phyloP scores from a whole-genome alignment of 2,329 filamentous ascomycete species.

The Nannizziopsis arthrosporioides region DNA sequence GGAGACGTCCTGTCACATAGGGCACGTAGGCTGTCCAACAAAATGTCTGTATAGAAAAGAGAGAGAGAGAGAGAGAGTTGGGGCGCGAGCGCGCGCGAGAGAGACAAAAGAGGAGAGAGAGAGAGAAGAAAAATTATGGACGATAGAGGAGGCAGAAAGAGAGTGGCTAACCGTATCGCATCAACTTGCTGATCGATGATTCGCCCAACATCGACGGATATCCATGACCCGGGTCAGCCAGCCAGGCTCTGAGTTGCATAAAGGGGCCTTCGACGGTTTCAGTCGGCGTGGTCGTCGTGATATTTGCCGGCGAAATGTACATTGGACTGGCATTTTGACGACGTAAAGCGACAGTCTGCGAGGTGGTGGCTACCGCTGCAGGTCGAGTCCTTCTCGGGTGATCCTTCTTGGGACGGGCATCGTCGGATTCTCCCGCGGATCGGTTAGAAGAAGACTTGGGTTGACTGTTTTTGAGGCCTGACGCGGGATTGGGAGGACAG shows the following conservation, averaged over 20 bases:
- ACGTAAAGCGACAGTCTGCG: not conserved
- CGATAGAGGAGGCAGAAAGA: not conserved
- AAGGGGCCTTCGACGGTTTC: slow-evolving; percentile 11
- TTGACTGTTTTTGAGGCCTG: not conserved
- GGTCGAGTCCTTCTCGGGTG: not conserved
- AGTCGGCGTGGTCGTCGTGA: not conserved
- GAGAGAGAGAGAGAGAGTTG: too few species aligned
- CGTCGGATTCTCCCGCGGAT: not conserved
- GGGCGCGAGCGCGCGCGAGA: too few species aligned
- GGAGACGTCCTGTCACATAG: too few species aligned
- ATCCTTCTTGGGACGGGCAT: not conserved
- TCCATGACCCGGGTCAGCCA: slow-evolving; percentile 11
- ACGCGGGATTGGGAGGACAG: not conserved
- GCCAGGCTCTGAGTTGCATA: slow-evolving; percentile 13
- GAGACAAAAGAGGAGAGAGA: too few species aligned
- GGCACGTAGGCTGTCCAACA: too few species aligned
- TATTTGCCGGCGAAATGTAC: not conserved
- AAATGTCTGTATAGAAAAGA: too few species aligned
- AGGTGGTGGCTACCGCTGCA: not conserved
- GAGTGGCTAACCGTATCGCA: slow-evolving; percentile 15
- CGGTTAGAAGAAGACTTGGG: not conserved
- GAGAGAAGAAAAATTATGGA: not conserved
- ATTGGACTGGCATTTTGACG: not conserved
- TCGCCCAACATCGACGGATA: slow-evolving; percentile 15
- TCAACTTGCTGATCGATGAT: slow-evolving; percentile 15